phyloP scores from a whole-genome alignment of 2,329 filamentous ascomycete genomes.

The Cladorrhinum sp. region DNA sequence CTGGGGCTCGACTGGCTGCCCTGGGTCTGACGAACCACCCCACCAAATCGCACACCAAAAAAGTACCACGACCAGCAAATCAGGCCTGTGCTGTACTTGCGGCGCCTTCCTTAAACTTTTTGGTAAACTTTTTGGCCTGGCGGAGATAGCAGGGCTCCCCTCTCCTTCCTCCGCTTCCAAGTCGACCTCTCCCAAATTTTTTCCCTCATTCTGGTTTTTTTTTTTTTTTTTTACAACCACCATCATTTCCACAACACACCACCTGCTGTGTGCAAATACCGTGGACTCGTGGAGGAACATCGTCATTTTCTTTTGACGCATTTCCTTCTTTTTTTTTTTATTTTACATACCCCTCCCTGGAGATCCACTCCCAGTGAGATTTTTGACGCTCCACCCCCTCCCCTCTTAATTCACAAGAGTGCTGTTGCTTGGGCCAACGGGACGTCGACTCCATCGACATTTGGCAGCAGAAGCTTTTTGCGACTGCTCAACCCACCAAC shows the following conservation, averaged over 20 bases:
- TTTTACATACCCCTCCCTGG: slow-evolving; percentile 19
- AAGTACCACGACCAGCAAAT: neutral
- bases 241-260: neutral
- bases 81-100: neutral
- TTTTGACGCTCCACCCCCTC: slow-evolving; percentile 23
- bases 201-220: neutral
- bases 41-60: neutral
- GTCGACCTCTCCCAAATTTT: neutral
- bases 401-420: slow-evolving; percentile 21
- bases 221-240: neutral
- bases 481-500: slow-evolving; percentile 1
- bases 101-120: neutral
- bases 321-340: slow-evolving; percentile 15
- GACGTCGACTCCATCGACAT: slow-evolving; percentile 8
- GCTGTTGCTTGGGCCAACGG: slow-evolving; percentile 7
- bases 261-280: neutral
- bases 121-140: neutral
- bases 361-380: neutral
- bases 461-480: neutral
- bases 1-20: neutral
- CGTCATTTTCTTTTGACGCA: neutral
- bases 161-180: neutral
- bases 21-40: neutral
- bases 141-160: neutral
- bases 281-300: neutral